A percentile compares a stretch with the other conserved stretches of the same genome.
These are phyloP conservation scores for Mortierella claussenii DNA, from an alignment of 192 early-diverging fungal species.

Conservation along the genomic window DNA sequence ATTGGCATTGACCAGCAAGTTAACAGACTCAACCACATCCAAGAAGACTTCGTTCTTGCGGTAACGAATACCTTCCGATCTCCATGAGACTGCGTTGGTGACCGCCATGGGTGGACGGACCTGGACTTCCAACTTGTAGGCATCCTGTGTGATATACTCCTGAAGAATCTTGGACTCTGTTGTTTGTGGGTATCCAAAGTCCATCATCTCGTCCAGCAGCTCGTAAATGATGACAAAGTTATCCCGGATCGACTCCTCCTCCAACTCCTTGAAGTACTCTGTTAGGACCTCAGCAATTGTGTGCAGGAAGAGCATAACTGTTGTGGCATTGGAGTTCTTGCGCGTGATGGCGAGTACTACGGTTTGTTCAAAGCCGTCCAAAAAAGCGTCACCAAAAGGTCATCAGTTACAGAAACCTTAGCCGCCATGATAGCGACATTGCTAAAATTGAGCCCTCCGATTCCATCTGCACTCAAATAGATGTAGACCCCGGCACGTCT, in stretches of 20 bases:
- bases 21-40: slow-evolving; percentile 98
- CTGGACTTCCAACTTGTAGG: slow-evolving; percentile 92
- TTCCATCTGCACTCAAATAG: too few species aligned
- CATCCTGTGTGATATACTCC: slow-evolving; percentile 97
- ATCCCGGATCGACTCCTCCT: slow-evolving; percentile 91
- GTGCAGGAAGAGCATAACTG: slow-evolving; percentile 94
- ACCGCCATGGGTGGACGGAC: slow-evolving; percentile 92
- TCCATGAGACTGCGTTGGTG: slow-evolving; percentile 94
- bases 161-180: slow-evolving; percentile 90
- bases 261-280: slow-evolving; percentile 92
- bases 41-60: slow-evolving; percentile 99
- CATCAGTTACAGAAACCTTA: too few species aligned
- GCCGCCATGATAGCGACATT: neutral
- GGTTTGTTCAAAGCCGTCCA: too few species aligned
- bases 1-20: slow-evolving; percentile 83
- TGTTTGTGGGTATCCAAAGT: slow-evolving; percentile 90
- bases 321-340: slow-evolving; percentile 98
- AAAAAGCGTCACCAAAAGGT: too few species aligned
- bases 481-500: too few species aligned
- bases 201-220: slow-evolving; percentile 93
- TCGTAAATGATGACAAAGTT: slow-evolving; percentile 95
- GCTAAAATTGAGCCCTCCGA: neutral
- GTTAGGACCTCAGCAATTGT: slow-evolving; percentile 91
- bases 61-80: slow-evolving; percentile 93
- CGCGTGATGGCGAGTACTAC: slow-evolving; percentile 95